phyloP scores from a whole-genome alignment of 768 basidiomycete species.

The Filobasidium wieringae region DNA sequence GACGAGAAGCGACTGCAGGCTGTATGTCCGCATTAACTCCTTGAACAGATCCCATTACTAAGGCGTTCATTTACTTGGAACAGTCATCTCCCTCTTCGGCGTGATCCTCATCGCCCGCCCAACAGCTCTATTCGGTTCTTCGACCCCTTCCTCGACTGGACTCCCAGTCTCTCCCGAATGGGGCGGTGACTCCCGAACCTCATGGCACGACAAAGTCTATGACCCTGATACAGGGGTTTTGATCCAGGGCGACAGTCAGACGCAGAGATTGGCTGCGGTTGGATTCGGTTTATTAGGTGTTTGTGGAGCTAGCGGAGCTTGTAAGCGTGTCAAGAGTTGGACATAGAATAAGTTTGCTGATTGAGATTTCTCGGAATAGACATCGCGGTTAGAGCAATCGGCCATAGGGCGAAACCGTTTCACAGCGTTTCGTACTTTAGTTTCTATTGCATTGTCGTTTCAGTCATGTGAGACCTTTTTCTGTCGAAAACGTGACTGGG shows the following conservation, averaged over 20 bases:
- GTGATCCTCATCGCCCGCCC: constrained; percentile 75
- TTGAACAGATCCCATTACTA: constrained; percentile 15
- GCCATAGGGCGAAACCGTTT: constrained; percentile 60
- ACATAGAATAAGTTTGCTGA: neutral
- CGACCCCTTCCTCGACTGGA: constrained; percentile 4
- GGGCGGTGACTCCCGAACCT: constrained; percentile 2
- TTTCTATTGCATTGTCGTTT: constrained; percentile 46
- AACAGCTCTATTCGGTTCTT: constrained; percentile 53
- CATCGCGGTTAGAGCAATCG: constrained; percentile 54
- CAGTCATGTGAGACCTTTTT: constrained; percentile 30
- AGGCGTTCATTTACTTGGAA: constrained; percentile 23
- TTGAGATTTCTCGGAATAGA: constrained; percentile 35
- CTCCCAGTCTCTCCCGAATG: constrained; percentile 11
- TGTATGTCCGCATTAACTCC: constrained; percentile 31
- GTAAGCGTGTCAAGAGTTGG: constrained; percentile 42
- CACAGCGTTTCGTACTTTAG: constrained; percentile 63
- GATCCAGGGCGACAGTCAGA: constrained; percentile 20
- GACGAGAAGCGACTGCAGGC: constrained; percentile 50
- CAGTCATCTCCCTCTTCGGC: constrained; percentile 58
- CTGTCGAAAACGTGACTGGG: too few species aligned
- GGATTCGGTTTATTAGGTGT: constrained; percentile 60
- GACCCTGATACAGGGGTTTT: neutral
- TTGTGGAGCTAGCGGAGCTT: constrained; percentile 54
- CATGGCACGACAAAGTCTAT: constrained; percentile 5
- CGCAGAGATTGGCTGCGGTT: constrained; percentile 51